Evolutionary conservation across 768 basidiomycete species (phyloP), one percentile per base, ranked within the genome.

Genomic region (Leucosporidium creatinivorum): DNA sequence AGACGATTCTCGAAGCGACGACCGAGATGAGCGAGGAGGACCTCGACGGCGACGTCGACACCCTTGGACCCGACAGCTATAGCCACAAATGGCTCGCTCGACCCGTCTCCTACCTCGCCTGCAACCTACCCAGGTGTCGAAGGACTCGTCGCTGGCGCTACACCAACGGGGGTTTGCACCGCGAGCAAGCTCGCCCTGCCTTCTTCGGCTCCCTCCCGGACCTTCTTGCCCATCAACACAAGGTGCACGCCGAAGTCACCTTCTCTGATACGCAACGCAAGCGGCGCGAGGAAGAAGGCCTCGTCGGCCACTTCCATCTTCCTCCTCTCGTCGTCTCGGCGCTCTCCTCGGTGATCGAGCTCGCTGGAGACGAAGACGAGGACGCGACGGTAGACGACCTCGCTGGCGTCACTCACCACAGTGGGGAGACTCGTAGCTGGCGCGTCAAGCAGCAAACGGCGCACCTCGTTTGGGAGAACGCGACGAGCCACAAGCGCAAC

Each of bases 11-110:
- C 8, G 80, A 80, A 59, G 88, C 87, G 0, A 73, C 82, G 55
- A 87, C 91, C 67, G 87, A 90, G 61, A 89, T 88, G n/a, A 90
- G 88, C 88, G 88, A 89, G 77, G 85, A 88, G 12, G 89, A 91
- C 72, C 81, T 81, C 0, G 62, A 73, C 47, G 66, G 8, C 19
- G 50, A 52, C 50, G 23, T n/a, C 17, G 33, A 28, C n/a, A 18
- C 36, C 18, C 25, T 54, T 39, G 39, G 26, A 6, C 15, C 21
- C n/a, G 19, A 19, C 2, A 50, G 26, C n/a, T 65, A 58, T 50
- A 21, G 9, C 58, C 58, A 65, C 57, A 28, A 6, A 4, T 65
- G 58, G 33, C 58, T 65, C 50, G 12, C 12, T 7, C 26, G 47
- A 25, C 18, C 61, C 3, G 21, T 36, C 8, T 58, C 55, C 30